Evolutionary conservation across 2,329 filamentous ascomycete species (phyloP), one percentile per base, ranked within the genome.

Genomic region (Fusarium bulbicola): DNA sequence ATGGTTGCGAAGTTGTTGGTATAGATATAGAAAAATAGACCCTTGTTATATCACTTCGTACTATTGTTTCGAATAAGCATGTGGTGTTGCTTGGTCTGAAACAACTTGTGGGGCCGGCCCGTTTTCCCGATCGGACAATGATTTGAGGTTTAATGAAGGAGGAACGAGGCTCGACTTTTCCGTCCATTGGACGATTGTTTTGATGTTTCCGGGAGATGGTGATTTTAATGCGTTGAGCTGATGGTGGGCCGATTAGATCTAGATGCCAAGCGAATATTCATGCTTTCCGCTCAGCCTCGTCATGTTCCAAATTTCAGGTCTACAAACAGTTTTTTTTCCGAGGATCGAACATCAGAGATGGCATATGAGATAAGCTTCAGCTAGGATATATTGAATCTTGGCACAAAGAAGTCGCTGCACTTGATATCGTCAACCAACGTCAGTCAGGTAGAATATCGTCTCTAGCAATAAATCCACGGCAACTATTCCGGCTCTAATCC

Each of bases 81-180:
- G 46, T 45, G 37, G 64, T 72, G 64, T 65, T 63, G 64, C 49
- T 52, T 61, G 53, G 58, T 67, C 71, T 77, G 75, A 77, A 77
- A 77, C 75, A 66, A 46, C 43, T 70, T 63, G 54, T 60, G 61
- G 57, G 43, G 43, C 59, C 65, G 28, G 49, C 40, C 65, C 72
- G 52, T 24, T 30, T 36, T 26, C 39, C 42, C 46, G 37, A 70
- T 76, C 68, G 63, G 50, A 40, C 42, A 63, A 73, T 64, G 46
- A 59, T 46, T 75, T 40, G 32, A 24, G 36, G 47, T 66, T 69
- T 65, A 67, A 77, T 77, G 70, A 72, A 72, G 53, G 62, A 52
- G 68, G 74, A 65, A 58, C 46, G 54, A 66, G 63, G 59, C 28
- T 49, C 34, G 58, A 47, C 60, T 76, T 74, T 76, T 76, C 74